Evolutionary conservation across 208 protist species (phyloP).

Genomic region (Leishmania braziliensis): DNA sequence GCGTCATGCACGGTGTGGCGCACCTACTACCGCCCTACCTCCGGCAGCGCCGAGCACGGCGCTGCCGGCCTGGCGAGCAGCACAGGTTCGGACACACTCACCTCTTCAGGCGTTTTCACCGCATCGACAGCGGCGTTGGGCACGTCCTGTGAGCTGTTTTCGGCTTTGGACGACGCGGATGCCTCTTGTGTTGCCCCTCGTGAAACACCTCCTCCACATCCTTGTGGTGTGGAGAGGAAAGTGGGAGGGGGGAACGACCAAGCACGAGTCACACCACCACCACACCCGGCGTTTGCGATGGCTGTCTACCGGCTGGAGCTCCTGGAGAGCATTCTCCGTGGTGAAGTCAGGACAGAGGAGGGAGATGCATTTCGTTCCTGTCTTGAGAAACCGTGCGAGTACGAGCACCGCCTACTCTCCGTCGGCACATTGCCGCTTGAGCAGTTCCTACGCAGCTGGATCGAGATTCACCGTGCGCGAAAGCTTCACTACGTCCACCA

Average conservation of each 20-base stretch:
- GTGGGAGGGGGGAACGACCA: neutral
- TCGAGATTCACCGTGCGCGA: constrained; percentile 32
- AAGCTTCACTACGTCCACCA: constrained; percentile 20
- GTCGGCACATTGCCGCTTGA: constrained; percentile 38
- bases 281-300: constrained; percentile 5
- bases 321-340: constrained; percentile 44
- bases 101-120: neutral
- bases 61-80: neutral
- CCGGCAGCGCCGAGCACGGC: constrained; percentile 5
- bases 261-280: neutral
- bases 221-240: neutral
- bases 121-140: neutral
- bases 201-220: neutral
- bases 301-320: constrained; percentile 10
- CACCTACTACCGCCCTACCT: neutral
- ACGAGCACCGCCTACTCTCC: constrained; percentile 33
- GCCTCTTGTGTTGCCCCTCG: neutral
- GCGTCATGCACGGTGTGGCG: constrained; percentile 26
- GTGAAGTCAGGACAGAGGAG: constrained; percentile 33
- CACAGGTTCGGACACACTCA: neutral
- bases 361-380: constrained; percentile 11
- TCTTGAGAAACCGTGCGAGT: constrained; percentile 8
- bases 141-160: neutral
- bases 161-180: neutral
- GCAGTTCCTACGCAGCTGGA: constrained; percentile 42